Conservation (phyloP, 2,329 filamentous ascomycete species). For the Aphanoascus verrucosus region DNA sequence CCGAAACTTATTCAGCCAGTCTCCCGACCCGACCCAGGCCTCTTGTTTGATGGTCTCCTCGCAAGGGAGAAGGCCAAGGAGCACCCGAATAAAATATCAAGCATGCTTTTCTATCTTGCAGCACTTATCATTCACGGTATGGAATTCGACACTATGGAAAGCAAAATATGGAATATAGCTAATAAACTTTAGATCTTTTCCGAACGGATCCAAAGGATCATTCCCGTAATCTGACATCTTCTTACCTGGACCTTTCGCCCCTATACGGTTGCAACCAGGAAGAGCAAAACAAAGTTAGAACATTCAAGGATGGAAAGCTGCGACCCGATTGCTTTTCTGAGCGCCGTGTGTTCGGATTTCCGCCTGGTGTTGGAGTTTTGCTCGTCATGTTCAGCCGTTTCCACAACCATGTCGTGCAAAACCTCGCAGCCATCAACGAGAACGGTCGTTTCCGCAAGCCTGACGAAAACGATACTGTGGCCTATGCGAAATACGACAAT, state of each 20-base stretch:
- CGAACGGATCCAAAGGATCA: constrained; percentile 27
- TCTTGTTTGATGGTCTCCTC: constrained; percentile 20
- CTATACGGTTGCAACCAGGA: constrained; percentile 33
- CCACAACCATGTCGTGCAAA: constrained; percentile 33
- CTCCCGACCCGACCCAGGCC: constrained; percentile 20
- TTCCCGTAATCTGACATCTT: constrained; percentile 33
- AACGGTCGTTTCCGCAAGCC: constrained; percentile 26
- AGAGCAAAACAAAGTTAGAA: constrained; percentile 29
- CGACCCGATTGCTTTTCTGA: constrained; percentile 33
- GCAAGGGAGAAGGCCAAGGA: constrained; percentile 20
- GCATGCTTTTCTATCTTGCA: constrained; percentile 41
- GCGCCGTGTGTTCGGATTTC: constrained; percentile 24
- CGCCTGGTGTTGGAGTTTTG: constrained; percentile 26
- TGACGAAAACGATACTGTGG: constrained; percentile 27
- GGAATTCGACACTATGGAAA: background rate
- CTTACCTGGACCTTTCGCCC: constrained; percentile 40
- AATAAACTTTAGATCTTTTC: constrained; percentile 37
- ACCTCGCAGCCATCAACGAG: constrained; percentile 35
- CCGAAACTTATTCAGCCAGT: constrained; percentile 16
- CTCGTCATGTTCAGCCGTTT: constrained; percentile 32
- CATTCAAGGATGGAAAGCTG: constrained; percentile 29
- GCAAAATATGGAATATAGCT: background rate
- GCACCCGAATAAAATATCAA: constrained; percentile 38
- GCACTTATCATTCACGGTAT: constrained; percentile 43
- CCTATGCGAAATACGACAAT: constrained; percentile 28